Evolutionary conservation across 2,329 filamentous ascomycete genomes (phyloP), one percentile per base, ranked within the genome.

Genomic region (Coniochaeta sp.): DNA sequence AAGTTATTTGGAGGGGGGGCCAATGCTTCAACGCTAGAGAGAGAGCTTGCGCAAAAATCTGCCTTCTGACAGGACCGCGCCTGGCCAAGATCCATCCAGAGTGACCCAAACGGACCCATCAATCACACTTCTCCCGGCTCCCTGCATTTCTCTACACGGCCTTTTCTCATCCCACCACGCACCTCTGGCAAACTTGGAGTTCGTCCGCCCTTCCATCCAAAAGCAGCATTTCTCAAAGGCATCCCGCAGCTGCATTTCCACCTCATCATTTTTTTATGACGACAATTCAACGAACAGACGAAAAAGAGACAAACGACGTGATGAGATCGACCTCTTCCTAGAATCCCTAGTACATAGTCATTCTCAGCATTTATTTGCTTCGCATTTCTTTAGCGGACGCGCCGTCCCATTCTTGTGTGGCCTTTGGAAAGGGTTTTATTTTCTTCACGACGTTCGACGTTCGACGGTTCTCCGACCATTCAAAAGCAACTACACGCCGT

Each of bases 321-420:
- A 57, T 26, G 54, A 57, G 54, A 57, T 57, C 54, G 54, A 57
- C 34, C 28, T 57, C 54, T 36, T 31, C 22, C 47, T 57, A 57
- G 54, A 57, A 31, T 24, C 31, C 34, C 34, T 38, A 57, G 54
- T 57, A 57, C 54, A 38, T 57, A 57, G 54, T 57, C 54, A 57
- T 57, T 57, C 54, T 38, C 54, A 57, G 28, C 54, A 57, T 57
- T 57, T 57, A 14, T 38, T 36, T 36, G 31, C 54, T 57, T 57
- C 54, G 28, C 34, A 36, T 57, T 57, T 24, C 22, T 57, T 57
- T 57, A 22, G 22, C n/a, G 8, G 3, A n/a, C 47, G 47, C 47
- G 47, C 47, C n/a, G n/a, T n/a, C n/a, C 47, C 47, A 24, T n/a
- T 52, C 47, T 52, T 52, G 47, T 52, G 47, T 31, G 24, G 47